These are phyloP conservation scores for thale cress (Arabidopsis thaliana) DNA, from an alignment of 345 rosid species.

Conservation along the genomic window TAIR10.1 NC_003074.8:1389001-1389500, in stretches of 20 bases:
- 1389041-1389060: background rate
- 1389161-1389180: background rate
- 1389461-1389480: constrained; percentile 12
- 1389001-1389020: background rate
- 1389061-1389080: no score
- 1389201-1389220: background rate
- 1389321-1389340: background rate
- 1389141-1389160: background rate
- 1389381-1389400: background rate
- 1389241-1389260: background rate
- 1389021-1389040: background rate
- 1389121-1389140: background rate
- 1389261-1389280: constrained; percentile 5
- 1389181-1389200: background rate
- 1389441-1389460: constrained; percentile 32
- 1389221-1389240: constrained; percentile 4
- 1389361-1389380: background rate
- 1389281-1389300: background rate
- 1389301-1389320: constrained; percentile 17
- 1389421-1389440: background rate
- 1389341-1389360: background rate
- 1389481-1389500: constrained; percentile 28
- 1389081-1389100: no score
- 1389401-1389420: constrained; percentile 6
- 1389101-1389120: no score